Base-by-base conservation (phyloP, 2,329 filamentous ascomycete genomes). In the Metarhizium rileyi region DNA sequence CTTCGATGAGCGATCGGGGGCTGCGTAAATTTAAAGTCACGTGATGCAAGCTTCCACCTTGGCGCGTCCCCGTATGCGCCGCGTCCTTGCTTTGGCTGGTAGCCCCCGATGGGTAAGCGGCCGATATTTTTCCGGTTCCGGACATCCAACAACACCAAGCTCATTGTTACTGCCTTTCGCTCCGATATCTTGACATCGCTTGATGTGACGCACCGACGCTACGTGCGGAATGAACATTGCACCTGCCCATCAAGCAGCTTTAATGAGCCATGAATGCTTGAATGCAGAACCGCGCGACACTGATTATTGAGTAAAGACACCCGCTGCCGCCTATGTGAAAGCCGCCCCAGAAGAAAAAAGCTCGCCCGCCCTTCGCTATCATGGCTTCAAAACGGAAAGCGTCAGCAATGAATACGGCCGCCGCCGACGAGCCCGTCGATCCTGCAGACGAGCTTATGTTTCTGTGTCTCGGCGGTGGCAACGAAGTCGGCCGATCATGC, bases 301-400 rank as follows among this genome's bases (percentile, higher is more conserved):
- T 14, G 8, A 23, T 25, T 23, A 3, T 42, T 42, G 16, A 18
- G 5, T 5, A 36, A 18, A 42, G 38, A 23, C 6, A 23, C 38
- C 38, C 10, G 38, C 38, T 5, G 22, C 16, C 20, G 38, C 38
- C 38, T 20, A 42, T 42, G 35, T 7, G 16, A 38, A 42, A 42
- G 25, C 38, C 7, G 16, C 38, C 12, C 10, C 4, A 20, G 35
- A 20, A 16, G 8, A 16, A 7, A 7, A 38, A 38, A 7, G n/a
- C 35, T 18, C n/a, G n/a, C 18, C 33, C 16, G 30, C 20, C n/a
- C n/a, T 20, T 20, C 56, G 52, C 57, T 53, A 71, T 44, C 52
- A 97, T 97, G 91, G 85, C 91, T n/a, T 83, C 89, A 49, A 97
- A 97, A 71, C 83, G 91, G 61, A 96, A 96, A 68, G 86, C 86